Evolutionary conservation across 129 eudicot species (phyloP).

Genomic region (Pittosporum tobira): DNA sequence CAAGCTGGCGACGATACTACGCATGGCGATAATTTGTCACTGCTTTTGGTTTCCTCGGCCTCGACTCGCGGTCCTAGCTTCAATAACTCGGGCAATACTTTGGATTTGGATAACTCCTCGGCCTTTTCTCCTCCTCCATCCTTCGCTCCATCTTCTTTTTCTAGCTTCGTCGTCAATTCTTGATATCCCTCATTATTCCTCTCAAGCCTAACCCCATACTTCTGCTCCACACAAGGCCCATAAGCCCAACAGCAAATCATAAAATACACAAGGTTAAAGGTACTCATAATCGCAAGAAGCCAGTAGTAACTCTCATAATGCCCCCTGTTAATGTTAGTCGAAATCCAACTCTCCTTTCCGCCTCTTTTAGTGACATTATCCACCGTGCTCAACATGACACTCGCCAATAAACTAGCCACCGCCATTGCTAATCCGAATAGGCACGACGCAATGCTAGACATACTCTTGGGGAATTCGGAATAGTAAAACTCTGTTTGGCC

Average conservation of each 20-base stretch:
- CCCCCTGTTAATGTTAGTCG: conserved; percentile 54
- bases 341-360: conserved; percentile 66
- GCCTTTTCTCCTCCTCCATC: background rate
- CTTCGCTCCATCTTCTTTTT: background rate
- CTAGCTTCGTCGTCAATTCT: no score
- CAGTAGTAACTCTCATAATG: conserved; percentile 63
- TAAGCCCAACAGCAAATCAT: conserved; percentile 50
- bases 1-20: conserved; percentile 1
- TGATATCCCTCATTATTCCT: no score
- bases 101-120: background rate
- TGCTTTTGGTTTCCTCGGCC: no score
- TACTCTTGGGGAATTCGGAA: conserved; percentile 59
- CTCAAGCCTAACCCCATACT: conserved; percentile 7
- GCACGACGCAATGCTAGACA: conserved; percentile 50
- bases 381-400: conserved; percentile 42
- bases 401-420: conserved; percentile 50
- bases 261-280: conserved; percentile 43
- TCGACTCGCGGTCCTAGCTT: background rate
- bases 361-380: conserved; percentile 27
- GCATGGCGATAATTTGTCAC: background rate
- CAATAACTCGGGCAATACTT: background rate
- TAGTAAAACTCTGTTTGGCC: conserved; percentile 68
- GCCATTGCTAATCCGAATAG: conserved; percentile 46
- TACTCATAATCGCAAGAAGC: conserved; percentile 56
- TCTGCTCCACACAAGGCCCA: conserved; percentile 37